These are phyloP conservation scores for Candida ficus DNA, from an alignment of 805 yeast genomes.

Conservation along the genomic window DNA sequence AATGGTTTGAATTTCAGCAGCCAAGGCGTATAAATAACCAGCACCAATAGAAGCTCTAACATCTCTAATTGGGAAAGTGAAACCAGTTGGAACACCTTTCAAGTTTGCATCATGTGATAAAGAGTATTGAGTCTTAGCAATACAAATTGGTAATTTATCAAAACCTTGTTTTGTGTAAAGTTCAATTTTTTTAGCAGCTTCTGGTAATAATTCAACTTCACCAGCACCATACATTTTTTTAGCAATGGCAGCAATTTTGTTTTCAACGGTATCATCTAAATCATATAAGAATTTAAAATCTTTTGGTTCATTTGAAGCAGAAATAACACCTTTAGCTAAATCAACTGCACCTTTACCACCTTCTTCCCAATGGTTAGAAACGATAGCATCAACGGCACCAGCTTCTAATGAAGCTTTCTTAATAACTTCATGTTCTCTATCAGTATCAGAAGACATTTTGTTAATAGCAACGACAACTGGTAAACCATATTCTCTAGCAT, in stretches of 20 bases:
- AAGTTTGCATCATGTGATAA: slow-evolving; percentile 76
- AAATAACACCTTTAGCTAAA: slow-evolving; percentile 78
- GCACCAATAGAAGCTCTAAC: slow-evolving; percentile 78
- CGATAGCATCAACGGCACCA: slow-evolving; percentile 91
- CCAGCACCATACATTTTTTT: slow-evolving; percentile 91
- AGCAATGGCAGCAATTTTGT: slow-evolving; percentile 75
- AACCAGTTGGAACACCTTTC: slow-evolving; percentile 81
- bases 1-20: slow-evolving; percentile 82
- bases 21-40: slow-evolving; percentile 78
- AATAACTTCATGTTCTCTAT: slow-evolving; percentile 73
- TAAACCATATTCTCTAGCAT: slow-evolving; percentile 77
- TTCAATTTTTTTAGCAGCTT: slow-evolving; percentile 72
- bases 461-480: slow-evolving; percentile 96
- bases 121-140: slow-evolving; percentile 84
- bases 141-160: slow-evolving; percentile 73
- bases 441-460: slow-evolving; percentile 77
- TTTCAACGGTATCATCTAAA: slow-evolving; percentile 66
- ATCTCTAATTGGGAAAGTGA: slow-evolving; percentile 76
- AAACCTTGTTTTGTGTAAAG: slow-evolving; percentile 70
- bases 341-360: slow-evolving; percentile 90
- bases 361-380: slow-evolving; percentile 90
- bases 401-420: slow-evolving; percentile 77
- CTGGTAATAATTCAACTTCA: slow-evolving; percentile 72
- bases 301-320: slow-evolving; percentile 51
- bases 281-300: slow-evolving; percentile 65